Conservation (phyloP, 805 yeast genomes). For the Cyberlindnera lachancei region DNA sequence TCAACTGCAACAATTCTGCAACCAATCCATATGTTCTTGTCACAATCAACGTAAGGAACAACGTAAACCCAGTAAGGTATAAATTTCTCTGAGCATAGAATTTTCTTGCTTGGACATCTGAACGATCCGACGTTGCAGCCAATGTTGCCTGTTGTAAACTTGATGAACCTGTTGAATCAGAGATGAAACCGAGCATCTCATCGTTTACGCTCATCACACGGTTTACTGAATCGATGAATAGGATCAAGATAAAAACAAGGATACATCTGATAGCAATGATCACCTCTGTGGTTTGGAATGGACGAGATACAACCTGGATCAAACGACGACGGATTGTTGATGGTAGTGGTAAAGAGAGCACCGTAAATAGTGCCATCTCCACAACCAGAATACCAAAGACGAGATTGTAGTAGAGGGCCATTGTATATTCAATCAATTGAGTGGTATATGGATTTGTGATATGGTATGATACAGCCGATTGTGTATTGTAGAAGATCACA, state of each 20-base stretch:
- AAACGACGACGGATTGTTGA: conserved; percentile 61
- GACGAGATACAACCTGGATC: conserved; percentile 53
- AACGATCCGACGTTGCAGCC: conserved; percentile 43
- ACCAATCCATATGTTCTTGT: conserved; percentile 79
- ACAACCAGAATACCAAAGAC: conserved; percentile 66
- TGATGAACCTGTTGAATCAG: conserved; percentile 10
- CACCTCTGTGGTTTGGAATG: conserved; percentile 64
- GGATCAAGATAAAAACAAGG: conserved; percentile 71
- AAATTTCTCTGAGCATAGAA: conserved; percentile 95
- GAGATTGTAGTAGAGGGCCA: conserved; percentile 27
- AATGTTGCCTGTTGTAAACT: too few species aligned
- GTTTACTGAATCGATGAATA: conserved; percentile 84
- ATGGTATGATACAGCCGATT: too few species aligned
- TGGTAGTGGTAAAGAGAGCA: conserved; percentile 84
- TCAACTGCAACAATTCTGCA: conserved; percentile 59
- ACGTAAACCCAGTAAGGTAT: conserved; percentile 91
- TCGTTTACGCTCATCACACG: conserved; percentile 64
- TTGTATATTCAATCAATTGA: conserved; percentile 1
- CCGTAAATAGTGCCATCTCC: conserved; percentile 73
- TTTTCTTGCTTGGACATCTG: conserved; percentile 83
- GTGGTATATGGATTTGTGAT: neutral
- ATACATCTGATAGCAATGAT: conserved; percentile 75
- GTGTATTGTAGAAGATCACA: too few species aligned
- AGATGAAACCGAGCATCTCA: conserved; percentile 41
- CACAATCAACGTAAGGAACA: conserved; percentile 79